phyloP scores from a whole-genome alignment of 371 early-diverging fungal species.

The Sporodiniella umbellata region DNA sequence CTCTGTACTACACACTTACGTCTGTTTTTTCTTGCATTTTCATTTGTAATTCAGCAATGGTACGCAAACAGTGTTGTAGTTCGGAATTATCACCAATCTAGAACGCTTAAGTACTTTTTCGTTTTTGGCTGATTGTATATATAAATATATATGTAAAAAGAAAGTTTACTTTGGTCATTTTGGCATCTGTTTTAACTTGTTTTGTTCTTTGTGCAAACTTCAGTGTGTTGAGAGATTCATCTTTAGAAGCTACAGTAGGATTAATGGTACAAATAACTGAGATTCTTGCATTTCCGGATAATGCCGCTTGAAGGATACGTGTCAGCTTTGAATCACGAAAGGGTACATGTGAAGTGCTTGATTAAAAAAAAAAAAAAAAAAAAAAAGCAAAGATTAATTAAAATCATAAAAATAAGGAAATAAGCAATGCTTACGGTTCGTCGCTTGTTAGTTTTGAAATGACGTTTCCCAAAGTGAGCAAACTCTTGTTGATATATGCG shows the following conservation, averaged over 20 bases:
- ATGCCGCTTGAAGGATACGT: conserved; percentile 79
- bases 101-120: too few relatives aligned
- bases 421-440: conserved; percentile 15
- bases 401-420: conserved; percentile 3
- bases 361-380: too few relatives aligned
- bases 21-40: conserved; percentile 65
- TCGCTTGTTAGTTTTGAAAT: conserved; percentile 77
- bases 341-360: conserved; percentile 64
- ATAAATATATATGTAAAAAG: neutral
- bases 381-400: too few relatives aligned
- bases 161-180: conserved; percentile 32
- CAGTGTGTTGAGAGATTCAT: conserved; percentile 83
- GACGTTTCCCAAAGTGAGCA: conserved; percentile 86
- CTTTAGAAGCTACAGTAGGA: conserved; percentile 62
- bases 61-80: conserved; percentile 73
- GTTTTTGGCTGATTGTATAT: too few relatives aligned
- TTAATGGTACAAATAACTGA: conserved; percentile 82
- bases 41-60: conserved; percentile 76
- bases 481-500: conserved; percentile 85
- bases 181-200: conserved; percentile 52
- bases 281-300: conserved; percentile 80
- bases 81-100: conserved; percentile 76
- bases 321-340: conserved; percentile 94
- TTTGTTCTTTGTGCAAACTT: conserved; percentile 85
- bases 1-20: conserved; percentile 15